Evolutionary conservation across 495 filamentous ascomycete species (phyloP), one percentile per base, ranked within the genome.

Genomic region (Xylaria curta): DNA sequence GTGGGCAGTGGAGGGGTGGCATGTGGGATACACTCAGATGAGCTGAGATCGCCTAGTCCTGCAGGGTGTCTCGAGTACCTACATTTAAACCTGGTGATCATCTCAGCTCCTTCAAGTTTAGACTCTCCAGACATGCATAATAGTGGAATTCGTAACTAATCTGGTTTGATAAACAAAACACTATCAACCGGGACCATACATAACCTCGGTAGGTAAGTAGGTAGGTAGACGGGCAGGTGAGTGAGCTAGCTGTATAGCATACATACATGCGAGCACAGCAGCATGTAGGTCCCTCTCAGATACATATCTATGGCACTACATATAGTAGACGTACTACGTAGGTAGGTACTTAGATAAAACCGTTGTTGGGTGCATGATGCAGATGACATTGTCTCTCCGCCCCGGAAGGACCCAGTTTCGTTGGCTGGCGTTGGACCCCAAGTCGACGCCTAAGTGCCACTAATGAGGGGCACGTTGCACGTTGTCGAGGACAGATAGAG

Each of bases 11-110:
- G 51, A 59, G 51, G 28, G 28, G 49, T 42, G 66, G 36, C 65
- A 68, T 59, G 66, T 68, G 66, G 53, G 51, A 68, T 59, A 21
- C 36, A 26, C 47, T 40, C 65, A 56, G 63, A 66, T 66, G 63
- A 51, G 63, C 44, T 66, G 46, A 36, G 63, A 66, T 66, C 36
- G 46, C 63, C 63, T 66, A 66, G 63, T 49, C 40, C 62, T 53
- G 63, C 63, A 66, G 21, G 42, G 26, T 38, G 28, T 66, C 46
- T 38, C 26, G 17, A 66, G 63, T 66, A 66, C 63, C 63, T 66
- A 66, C 46, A 51, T 51, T 36, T 47, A 33, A 38, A 47, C 44
- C 63, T 53, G 63, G 26, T 66, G 63, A 66, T 51, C 63, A 49
- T 66, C 44, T 66, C 63, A 66, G 63, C 63, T 13, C 26, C 63